A percentile compares a stretch with the other conserved stretches of the same genome.
These are phyloP conservation scores for Eremochloa ophiuroides DNA, from an alignment of 176 grass and related monocot species.

Conservation along the genomic window DNA sequence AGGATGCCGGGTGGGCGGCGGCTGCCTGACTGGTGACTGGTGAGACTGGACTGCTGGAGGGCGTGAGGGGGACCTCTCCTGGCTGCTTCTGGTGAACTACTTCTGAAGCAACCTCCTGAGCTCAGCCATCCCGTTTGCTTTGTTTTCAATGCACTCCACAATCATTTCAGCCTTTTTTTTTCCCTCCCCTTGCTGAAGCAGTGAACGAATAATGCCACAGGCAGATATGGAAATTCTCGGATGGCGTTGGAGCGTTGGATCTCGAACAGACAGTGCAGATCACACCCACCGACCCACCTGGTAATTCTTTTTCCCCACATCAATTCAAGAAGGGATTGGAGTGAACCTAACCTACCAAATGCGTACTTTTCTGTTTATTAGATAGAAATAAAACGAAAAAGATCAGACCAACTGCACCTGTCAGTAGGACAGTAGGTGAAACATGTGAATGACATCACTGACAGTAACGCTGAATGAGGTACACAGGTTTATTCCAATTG, in stretches of 20 bases:
- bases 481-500: neutral
- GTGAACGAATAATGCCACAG: neutral
- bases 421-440: constrained; percentile 29
- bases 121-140: constrained; percentile 54
- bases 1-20: neutral
- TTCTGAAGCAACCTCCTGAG: constrained; percentile 53
- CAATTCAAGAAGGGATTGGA: neutral
- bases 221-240: neutral
- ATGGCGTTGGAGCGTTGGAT: neutral
- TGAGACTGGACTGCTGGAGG: constrained; percentile 8
- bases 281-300: neutral
- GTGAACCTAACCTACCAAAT: neutral
- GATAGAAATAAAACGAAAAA: neutral
- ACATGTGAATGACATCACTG: constrained; percentile 5
- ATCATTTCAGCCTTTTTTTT: constrained; percentile 60
- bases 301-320: neutral
- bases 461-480: neutral
- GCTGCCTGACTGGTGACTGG: constrained; percentile 14
- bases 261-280: neutral
- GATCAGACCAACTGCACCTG: neutral
- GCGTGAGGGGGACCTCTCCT: constrained; percentile 37
- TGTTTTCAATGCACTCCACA: constrained; percentile 84
- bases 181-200: neutral
- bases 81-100: constrained; percentile 36
- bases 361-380: neutral